A percentile compares a stretch with the other conserved stretches of the same genome.
Evolutionary conservation across 768 basidiomycete genomes (phyloP).

Genomic region (Xerocomellus dryophilus): DNA sequence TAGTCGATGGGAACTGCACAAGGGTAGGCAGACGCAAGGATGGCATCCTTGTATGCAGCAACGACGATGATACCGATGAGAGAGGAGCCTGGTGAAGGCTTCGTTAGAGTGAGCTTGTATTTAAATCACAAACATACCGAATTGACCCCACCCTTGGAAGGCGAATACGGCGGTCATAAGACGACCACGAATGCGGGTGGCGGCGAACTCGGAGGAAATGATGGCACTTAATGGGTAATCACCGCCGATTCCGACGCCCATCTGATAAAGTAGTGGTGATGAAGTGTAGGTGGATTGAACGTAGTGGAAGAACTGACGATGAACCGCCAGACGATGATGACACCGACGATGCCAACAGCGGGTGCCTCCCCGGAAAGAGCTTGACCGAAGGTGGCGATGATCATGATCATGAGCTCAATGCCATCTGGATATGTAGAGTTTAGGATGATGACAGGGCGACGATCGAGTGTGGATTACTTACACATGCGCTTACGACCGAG

Average conservation of each 20-base stretch:
- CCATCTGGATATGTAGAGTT: conserved; percentile 36
- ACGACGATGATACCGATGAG: conserved; percentile 64
- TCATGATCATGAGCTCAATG: conserved; percentile 71
- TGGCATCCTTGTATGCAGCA: conserved; percentile 61
- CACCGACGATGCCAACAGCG: conserved; percentile 70
- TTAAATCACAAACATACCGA: conserved; percentile 42
- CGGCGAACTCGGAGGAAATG: conserved; percentile 87
- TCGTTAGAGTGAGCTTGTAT: background rate
- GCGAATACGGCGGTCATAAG: conserved; percentile 91
- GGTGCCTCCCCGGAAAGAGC: conserved; percentile 67
- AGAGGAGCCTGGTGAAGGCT: conserved; percentile 48
- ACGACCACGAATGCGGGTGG: conserved; percentile 71
- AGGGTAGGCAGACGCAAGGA: conserved; percentile 43
- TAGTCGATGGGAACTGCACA: conserved; percentile 58
- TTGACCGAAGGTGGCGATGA: conserved; percentile 75
- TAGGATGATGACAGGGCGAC: background rate
- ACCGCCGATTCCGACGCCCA: conserved; percentile 84
- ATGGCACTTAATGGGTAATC: conserved; percentile 86
- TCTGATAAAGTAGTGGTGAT: conserved; percentile 32
- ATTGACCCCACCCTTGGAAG: conserved; percentile 84
- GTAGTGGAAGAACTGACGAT: conserved; percentile 38
- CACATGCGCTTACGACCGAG: conserved; percentile 81
- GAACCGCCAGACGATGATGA: conserved; percentile 81
- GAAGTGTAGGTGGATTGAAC: background rate
- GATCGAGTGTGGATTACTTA: conserved; percentile 34